Base-by-base conservation (phyloP, 106 monocot species). In the Platanthera guangdongensis region DNA sequence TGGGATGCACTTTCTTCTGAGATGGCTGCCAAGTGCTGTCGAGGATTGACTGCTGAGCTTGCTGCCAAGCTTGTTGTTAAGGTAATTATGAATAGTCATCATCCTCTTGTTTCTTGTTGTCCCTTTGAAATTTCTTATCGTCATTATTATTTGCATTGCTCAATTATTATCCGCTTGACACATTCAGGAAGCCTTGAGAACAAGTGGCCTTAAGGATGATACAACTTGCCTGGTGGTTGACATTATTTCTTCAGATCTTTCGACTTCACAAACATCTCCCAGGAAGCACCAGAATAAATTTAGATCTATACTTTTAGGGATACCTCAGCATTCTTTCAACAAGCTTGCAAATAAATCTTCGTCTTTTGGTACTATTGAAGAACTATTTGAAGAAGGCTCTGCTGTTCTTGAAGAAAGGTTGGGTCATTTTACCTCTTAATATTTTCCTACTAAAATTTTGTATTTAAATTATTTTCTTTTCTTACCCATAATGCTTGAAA, bases 201-300 rank as follows among this genome's bases (percentile, higher is more conserved):
- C 84, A 79, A 89, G 89, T 78, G 97, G 97, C 12, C 77, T 99
- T 81, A 99, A 92, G 82, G 97, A 99, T 87, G 97, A 99, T 77
- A 99, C 97, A 7, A 96, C 95, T 70, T 96, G 95, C 47, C 50
- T 96, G 9, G 97, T 99, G 75, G 94, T 99, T 72, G 97, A 99
- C 79, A 82, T 99, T 47, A 47, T 86, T 78, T 87, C 91, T 69
- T 84, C 86, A 70, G 88, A 94, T 55, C 85, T 83, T 76, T 72
- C 68, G 65, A 49, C 76, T 11, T 46, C 76, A 71, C 78, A 74
- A 32, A 28, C 83, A 22, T 80, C 86, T 46, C 87, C 93, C 5
- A 84, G 82, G 77, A 94, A 83, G 28, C 71, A 83, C 45, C 84
- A 82, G 69, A 99, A 94, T 50, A 93, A 87, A 80, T 86, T 89